These are phyloP conservation scores for Fraxinus sp. DNA, from an alignment of 305 asterid genomes.

Conservation along the genomic window DNA sequence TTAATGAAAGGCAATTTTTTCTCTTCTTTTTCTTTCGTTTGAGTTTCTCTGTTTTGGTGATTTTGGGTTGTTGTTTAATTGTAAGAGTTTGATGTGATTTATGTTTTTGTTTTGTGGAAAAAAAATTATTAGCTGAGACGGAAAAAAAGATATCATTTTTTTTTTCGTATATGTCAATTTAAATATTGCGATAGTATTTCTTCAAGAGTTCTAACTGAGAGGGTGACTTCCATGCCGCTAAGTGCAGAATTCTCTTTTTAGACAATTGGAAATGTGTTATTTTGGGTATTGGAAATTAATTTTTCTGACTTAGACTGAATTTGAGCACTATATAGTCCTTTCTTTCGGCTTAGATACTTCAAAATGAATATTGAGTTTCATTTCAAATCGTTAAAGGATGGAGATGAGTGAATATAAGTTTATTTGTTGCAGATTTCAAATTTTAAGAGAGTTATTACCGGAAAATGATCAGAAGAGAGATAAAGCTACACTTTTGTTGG, in stretches of 20 bases:
- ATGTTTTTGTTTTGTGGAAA: neutral
- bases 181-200: neutral
- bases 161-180: neutral
- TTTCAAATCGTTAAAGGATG: neutral
- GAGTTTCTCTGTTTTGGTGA: neutral
- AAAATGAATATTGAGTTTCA: neutral
- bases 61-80: slow-evolving; percentile 11
- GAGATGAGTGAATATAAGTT: slow-evolving; percentile 17
- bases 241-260: neutral
- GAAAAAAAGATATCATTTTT: too few species aligned
- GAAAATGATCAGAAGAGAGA: slow-evolving; percentile 81
- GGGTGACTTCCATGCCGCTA: neutral
- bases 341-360: neutral
- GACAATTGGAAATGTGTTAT: neutral
- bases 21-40: neutral
- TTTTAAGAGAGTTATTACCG: slow-evolving; percentile 68
- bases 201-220: neutral
- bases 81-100: neutral
- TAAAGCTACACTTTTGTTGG: slow-evolving; percentile 78
- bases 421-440: slow-evolving; percentile 57
- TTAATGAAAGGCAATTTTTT: slow-evolving; percentile 62
- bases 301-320: neutral
- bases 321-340: neutral
- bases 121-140: neutral
- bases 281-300: neutral